These are phyloP conservation scores for Biancaea sappan DNA, from an alignment of 306 rosid species.

Conservation along the genomic window DNA sequence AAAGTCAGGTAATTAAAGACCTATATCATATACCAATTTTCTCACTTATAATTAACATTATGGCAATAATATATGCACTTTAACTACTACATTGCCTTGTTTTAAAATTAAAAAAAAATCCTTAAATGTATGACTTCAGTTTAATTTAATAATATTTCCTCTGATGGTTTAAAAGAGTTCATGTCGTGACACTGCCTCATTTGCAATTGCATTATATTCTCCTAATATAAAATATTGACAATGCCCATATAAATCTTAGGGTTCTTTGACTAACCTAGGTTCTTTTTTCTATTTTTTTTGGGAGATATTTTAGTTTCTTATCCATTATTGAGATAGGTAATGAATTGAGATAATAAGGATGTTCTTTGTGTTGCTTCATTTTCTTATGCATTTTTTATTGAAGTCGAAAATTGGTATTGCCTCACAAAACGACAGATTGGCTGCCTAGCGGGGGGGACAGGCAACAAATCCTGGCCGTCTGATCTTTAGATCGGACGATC, in stretches of 20 bases:
- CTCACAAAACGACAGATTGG: too few species aligned
- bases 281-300: not conserved
- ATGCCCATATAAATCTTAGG: not conserved
- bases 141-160: conserved; percentile 17
- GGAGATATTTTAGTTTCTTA: not conserved
- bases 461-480: too few species aligned
- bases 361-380: too few species aligned
- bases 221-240: not conserved
- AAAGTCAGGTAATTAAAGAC: not conserved
- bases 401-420: too few species aligned
- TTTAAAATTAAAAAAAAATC: not conserved
- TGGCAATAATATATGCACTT: conserved; percentile 16
- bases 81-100: not conserved
- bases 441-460: too few species aligned
- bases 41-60: not conserved
- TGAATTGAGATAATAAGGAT: not conserved
- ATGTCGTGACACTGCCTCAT: not conserved
- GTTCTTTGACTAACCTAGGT: not conserved
- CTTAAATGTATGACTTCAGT: not conserved
- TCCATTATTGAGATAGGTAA: too few species aligned
- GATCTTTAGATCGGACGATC: too few species aligned
- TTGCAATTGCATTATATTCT: not conserved
- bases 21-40: not conserved
- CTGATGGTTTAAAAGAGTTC: not conserved
- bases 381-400: too few species aligned